Percentiles rank a stretch among this genome's conserved stretches.
These are phyloP conservation scores for Diaporthe ilicicola DNA, from an alignment of 2,329 filamentous ascomycete genomes.

Conservation along the genomic window DNA sequence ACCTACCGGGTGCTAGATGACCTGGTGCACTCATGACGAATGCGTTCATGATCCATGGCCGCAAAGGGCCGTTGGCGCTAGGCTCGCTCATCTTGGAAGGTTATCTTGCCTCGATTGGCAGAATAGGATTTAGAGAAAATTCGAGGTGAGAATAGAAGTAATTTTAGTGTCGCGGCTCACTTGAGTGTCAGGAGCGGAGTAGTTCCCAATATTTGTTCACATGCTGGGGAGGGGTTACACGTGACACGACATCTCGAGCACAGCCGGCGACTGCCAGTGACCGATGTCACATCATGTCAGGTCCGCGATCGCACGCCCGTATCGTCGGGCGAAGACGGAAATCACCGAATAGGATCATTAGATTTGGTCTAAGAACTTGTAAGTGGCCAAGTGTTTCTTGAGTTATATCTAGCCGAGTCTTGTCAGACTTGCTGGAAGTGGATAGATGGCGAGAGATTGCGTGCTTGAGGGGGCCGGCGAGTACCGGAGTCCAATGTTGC, in stretches of 20 bases:
- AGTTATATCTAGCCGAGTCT: not conserved
- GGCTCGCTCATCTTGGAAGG: not conserved
- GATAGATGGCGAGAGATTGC: slow-evolving; percentile 19
- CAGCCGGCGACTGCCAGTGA: not conserved
- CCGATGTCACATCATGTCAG: too few species aligned
- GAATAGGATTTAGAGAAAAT: not conserved
- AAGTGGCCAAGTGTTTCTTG: not conserved
- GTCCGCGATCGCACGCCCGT: slow-evolving; percentile 9
- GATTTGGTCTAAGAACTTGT: not conserved
- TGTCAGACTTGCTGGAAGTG: not conserved
- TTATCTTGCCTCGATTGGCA: not conserved
- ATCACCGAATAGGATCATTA: not conserved
- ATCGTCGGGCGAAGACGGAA: not conserved
- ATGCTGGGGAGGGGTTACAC: not conserved
- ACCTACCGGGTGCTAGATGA: slow-evolving; percentile 23
- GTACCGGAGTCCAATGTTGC: not conserved
- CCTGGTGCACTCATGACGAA: slow-evolving; percentile 42
- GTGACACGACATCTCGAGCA: not conserved
- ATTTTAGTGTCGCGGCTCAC: too few species aligned
- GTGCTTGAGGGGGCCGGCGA: slow-evolving; percentile 21
- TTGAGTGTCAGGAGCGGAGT: not conserved
- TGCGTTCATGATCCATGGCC: slow-evolving; percentile 47
- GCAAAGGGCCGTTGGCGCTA: not conserved
- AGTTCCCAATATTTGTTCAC: not conserved
- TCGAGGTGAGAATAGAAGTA: not conserved